Base-by-base conservation (phyloP, 345 rosid genomes). In the Eucalyptus pauciflora region DNA sequence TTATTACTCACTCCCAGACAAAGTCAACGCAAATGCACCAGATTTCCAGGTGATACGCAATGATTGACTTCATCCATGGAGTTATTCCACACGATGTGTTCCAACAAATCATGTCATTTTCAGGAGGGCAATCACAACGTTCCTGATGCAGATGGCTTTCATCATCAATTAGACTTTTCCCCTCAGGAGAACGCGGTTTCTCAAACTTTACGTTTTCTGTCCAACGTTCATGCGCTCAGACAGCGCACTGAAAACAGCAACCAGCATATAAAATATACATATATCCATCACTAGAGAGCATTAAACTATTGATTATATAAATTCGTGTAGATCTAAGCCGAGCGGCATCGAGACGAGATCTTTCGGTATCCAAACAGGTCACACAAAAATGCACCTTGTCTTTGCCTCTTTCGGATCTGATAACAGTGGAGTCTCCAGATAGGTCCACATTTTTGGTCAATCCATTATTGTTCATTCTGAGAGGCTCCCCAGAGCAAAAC, bases 191-290 rank as follows among this genome's bases (percentile, higher is more conserved):
- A 76, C 85, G 85, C 85, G 85, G 48, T 76, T 76, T 76, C 85
- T 76, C 85, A 76, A 20, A 22, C 48, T 33, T 43, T 14, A 3
- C 58, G 58, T 17, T 76, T 37, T n/a, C 76, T 41, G 88, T 90
- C 88, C 92, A 90, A 89, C 37, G 90, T 92, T 86, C 92, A 91
- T 90, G 91, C 7, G 10, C 62, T n/a, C 27, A 76, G 85, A 76
- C 85, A 76, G 85, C 85, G 46, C 48, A 20, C 48, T 20, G 85
- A 76, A 76, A 76, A 41, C 48, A 43, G 85, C 85, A 76, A 11
- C 24, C 29, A 3, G 24, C 85, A 7, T 41, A 76, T 76, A 76
- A 76, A 76, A 76, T 76, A 76, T 76, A 10, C 29, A 10, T 76
- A 76, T 37, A 71, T 37, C 83, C 46, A 37, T 76, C 85, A 0